phyloP scores from a whole-genome alignment of 306 rosid genomes.

The Vigna nakashimae region DNA sequence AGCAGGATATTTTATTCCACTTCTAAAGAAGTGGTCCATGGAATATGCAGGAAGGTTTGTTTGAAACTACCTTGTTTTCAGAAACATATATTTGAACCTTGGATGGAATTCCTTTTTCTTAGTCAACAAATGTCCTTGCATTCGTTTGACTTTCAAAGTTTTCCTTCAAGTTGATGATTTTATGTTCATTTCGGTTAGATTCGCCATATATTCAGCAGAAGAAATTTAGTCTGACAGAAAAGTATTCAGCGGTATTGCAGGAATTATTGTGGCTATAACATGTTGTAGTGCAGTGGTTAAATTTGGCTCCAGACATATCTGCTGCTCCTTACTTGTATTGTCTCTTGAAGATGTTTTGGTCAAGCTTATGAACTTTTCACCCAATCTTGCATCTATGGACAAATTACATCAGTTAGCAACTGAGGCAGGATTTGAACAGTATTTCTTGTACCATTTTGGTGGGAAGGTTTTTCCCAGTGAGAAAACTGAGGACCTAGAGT shows the following conservation, averaged over 20 bases:
- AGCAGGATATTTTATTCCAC: conserved; percentile 63
- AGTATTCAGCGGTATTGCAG: conserved; percentile 80
- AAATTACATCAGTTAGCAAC: conserved; percentile 66
- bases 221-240: conserved; percentile 52
- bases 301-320: conserved; percentile 46
- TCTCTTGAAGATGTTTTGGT: conserved; percentile 54
- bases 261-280: conserved; percentile 70
- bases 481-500: conserved; percentile 68
- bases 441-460: conserved; percentile 70
- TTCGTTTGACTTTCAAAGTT: conserved; percentile 30
- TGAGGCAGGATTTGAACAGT: conserved; percentile 70
- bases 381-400: conserved; percentile 62
- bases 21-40: conserved; percentile 72
- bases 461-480: conserved; percentile 59
- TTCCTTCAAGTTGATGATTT: conserved; percentile 28
- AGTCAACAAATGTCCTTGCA: conserved; percentile 9
- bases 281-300: conserved; percentile 76
- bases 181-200: conserved; percentile 23
- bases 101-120: conserved; percentile 3
- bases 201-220: conserved; percentile 34
- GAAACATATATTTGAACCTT: conserved; percentile 34
- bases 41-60: conserved; percentile 86
- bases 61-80: conserved; percentile 43
- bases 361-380: conserved; percentile 69
- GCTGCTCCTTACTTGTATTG: conserved; percentile 40